phyloP scores from a whole-genome alignment of 2,329 filamentous ascomycete species.

The Phaeosphaeriaceae sp. region DNA sequence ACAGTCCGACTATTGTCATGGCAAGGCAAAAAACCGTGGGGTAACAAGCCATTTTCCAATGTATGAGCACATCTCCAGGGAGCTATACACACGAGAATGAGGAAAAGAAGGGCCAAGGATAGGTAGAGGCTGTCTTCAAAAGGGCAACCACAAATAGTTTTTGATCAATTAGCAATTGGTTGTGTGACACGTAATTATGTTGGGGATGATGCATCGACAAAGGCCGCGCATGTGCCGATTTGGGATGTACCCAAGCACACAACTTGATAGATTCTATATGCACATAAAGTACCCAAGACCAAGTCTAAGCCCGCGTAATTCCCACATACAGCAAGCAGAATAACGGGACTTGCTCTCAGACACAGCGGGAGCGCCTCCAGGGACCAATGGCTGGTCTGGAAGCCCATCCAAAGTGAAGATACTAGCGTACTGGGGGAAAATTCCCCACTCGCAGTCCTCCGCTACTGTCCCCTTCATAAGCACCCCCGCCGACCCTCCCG shows the following conservation, averaged over 20 bases:
- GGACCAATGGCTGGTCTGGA: slow-evolving; percentile 32
- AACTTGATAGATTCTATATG: slow-evolving; percentile 12
- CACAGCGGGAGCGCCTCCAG: slow-evolving; percentile 29
- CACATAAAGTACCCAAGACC: slow-evolving; percentile 24
- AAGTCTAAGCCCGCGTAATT: slow-evolving; percentile 12
- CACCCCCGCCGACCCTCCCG: slow-evolving; percentile 31
- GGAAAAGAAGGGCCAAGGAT: slow-evolving; percentile 18
- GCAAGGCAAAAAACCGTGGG: slow-evolving; percentile 46
- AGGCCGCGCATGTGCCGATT: slow-evolving; percentile 33
- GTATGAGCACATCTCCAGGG: too few species aligned
- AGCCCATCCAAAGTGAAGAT: slow-evolving; percentile 31
- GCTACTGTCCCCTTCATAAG: slow-evolving; percentile 45
- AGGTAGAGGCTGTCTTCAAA: too few species aligned
- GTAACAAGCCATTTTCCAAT: slow-evolving; percentile 41
- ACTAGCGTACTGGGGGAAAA: slow-evolving; percentile 44
- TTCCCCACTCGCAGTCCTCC: slow-evolving; percentile 41
- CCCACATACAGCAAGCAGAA: slow-evolving; percentile 22
- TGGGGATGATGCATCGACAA: not conserved
- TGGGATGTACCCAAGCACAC: slow-evolving; percentile 5
- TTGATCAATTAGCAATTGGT: slow-evolving; percentile 7
- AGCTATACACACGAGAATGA: slow-evolving; percentile 28
- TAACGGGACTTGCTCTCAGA: slow-evolving; percentile 24
- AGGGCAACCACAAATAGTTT: too few species aligned
- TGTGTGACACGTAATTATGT: not conserved
- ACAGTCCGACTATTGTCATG: slow-evolving; percentile 31